Conservation (phyloP, 1,284 basidiomycete species). For the Irpex rosettiformis region DNA sequence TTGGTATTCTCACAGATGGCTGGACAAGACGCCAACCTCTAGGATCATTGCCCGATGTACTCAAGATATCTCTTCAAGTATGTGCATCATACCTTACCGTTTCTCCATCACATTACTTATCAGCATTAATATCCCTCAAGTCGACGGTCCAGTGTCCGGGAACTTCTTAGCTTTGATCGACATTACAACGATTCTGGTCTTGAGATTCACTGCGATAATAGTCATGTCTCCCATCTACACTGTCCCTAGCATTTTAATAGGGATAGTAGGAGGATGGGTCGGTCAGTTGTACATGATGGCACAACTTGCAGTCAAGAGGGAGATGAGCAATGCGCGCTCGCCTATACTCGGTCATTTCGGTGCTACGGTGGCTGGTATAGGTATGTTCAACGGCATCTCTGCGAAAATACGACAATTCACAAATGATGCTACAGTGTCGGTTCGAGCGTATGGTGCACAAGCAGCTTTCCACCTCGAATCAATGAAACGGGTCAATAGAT, state of each 20-base stretch:
- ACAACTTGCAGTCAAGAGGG: constrained; percentile 72
- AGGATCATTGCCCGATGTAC: constrained; percentile 56
- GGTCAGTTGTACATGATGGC: constrained; percentile 57
- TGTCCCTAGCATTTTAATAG: constrained; percentile 34
- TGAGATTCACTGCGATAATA: constrained; percentile 41
- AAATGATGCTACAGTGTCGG: constrained; percentile 52
- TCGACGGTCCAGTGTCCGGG: constrained; percentile 31
- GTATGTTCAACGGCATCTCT: constrained; percentile 36
- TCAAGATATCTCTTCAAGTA: constrained; percentile 49
- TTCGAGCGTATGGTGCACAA: constrained; percentile 56
- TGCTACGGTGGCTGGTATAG: constrained; percentile 60
- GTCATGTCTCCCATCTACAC: constrained; percentile 37
- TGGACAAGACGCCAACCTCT: constrained; percentile 53
- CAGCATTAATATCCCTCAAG: constrained; percentile 13
- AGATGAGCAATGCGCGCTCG: constrained; percentile 60
- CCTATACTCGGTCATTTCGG: constrained; percentile 68
- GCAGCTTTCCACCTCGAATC: constrained; percentile 39
- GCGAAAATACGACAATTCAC: too few species aligned
- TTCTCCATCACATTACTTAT: too few species aligned
- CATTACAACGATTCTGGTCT: constrained; percentile 29
- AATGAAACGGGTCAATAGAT: constrained; percentile 40
- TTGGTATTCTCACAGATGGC: constrained; percentile 29
- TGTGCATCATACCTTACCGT: constrained; percentile 8
- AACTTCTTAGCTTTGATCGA: constrained; percentile 27
- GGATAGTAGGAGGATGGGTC: constrained; percentile 38